Percentiles rank a stretch among this genome's conserved stretches.
These are phyloP conservation scores for Monilinia polystroma DNA, from an alignment of 2,329 filamentous ascomycete genomes.

Conservation along the genomic window DNA sequence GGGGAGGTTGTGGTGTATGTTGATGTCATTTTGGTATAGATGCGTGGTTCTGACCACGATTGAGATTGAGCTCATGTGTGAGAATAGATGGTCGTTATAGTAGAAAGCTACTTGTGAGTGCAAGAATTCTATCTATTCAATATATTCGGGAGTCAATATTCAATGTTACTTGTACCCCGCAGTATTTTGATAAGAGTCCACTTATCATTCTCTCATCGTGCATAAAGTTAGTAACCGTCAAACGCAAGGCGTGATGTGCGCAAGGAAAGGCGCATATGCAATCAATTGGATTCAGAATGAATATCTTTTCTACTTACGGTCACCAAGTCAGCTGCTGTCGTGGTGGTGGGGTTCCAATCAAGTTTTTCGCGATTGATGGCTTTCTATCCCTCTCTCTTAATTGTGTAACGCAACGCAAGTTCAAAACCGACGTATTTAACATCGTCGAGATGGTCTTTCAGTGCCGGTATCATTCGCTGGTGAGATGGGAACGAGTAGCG, in stretches of 20 bases:
- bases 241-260: conserved; percentile 4
- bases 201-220: not conserved
- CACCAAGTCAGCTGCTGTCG: conserved; percentile 2
- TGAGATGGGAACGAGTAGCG: too few relatives aligned
- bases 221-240: not conserved
- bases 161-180: not conserved
- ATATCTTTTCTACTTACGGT: not conserved
- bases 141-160: not conserved
- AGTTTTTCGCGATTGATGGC: not conserved
- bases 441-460: too few relatives aligned
- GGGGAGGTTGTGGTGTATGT: not conserved
- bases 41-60: not conserved
- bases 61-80: too few relatives aligned
- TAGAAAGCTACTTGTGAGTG: not conserved
- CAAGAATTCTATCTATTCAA: not conserved
- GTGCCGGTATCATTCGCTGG: too few relatives aligned
- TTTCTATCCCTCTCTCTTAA: too few relatives aligned
- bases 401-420: too few relatives aligned
- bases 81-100: not conserved
- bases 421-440: too few relatives aligned
- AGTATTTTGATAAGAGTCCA: not conserved
- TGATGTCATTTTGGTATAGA: not conserved
- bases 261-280: not conserved
- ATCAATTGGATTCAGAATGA: not conserved
- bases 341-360: not conserved